phyloP scores from a whole-genome alignment of 495 filamentous ascomycete genomes.

The Saxispiralis lemnorum region DNA sequence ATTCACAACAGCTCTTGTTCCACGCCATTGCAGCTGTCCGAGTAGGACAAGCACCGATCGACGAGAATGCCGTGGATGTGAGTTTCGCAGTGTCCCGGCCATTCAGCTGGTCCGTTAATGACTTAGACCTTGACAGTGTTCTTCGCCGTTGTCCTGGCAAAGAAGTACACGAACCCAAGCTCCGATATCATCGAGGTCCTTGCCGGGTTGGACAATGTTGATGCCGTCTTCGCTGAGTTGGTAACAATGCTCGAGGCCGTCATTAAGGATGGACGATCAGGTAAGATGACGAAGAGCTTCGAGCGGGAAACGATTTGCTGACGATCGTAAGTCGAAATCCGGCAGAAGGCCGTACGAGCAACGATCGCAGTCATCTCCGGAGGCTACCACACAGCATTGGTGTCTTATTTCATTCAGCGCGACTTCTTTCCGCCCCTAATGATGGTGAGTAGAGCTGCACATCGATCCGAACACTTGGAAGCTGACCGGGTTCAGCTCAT shows the following conservation, averaged over 20 bases:
- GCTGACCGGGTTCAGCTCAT: constrained; percentile 42
- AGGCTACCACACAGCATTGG: constrained; percentile 79
- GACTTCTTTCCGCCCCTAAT: constrained; percentile 89
- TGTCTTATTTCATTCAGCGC: constrained; percentile 88
- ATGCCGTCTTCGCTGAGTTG: constrained; percentile 73
- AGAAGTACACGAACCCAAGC: constrained; percentile 89
- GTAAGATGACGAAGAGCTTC: constrained; percentile 30
- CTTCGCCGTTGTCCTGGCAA: constrained; percentile 58
- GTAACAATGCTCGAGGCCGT: constrained; percentile 61
- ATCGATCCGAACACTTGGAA: not conserved
- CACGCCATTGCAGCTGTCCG: constrained; percentile 54
- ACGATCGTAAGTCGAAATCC: constrained; percentile 40
- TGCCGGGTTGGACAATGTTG: constrained; percentile 73
- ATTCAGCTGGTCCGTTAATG: constrained; percentile 24
- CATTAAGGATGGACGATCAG: constrained; percentile 57
- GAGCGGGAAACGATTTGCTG: not conserved
- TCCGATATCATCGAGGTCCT: constrained; percentile 84
- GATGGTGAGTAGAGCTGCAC: constrained; percentile 45
- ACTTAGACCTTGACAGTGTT: constrained; percentile 76
- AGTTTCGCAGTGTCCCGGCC: constrained; percentile 19
- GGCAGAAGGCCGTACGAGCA: constrained; percentile 62
- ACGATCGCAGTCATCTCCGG: constrained; percentile 75
- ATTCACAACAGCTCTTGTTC: constrained; percentile 63
- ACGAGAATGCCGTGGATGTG: constrained; percentile 80
- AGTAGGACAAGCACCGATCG: constrained; percentile 39